Conservation (phyloP, 148 eudicot species). For the Silene uniflora region DNA sequence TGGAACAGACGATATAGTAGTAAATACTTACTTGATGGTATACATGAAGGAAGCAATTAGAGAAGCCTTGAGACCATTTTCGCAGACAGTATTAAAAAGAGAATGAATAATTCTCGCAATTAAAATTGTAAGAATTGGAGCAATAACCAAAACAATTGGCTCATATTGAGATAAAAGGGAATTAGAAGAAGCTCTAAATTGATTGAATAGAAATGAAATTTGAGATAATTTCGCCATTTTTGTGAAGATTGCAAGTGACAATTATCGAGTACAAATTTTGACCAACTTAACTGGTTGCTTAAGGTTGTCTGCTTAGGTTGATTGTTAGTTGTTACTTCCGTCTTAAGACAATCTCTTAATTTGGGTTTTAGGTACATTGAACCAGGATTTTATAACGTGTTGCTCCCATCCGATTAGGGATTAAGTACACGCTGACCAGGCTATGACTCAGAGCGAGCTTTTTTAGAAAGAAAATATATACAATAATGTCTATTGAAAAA, state of each 20-base stretch:
- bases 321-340: too few species aligned
- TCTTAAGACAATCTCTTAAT: too few species aligned
- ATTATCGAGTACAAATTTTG: neutral
- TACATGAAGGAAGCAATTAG: conserved; percentile 49
- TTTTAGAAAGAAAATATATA: too few species aligned
- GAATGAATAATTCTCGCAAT: conserved; percentile 47
- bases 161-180: conserved; percentile 52
- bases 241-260: neutral
- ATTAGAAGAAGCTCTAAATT: conserved; percentile 46
- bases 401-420: too few species aligned
- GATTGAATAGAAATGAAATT: conserved; percentile 23
- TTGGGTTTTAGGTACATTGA: too few species aligned
- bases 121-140: conserved; percentile 55
- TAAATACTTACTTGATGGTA: conserved; percentile 52
- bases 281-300: neutral
- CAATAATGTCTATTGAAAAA: too few species aligned
- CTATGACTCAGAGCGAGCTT: too few species aligned
- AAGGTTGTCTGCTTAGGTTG: neutral
- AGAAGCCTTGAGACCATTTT: conserved; percentile 57
- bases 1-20: neutral
- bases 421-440: too few species aligned
- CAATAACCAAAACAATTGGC: conserved; percentile 48
- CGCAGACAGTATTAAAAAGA: conserved; percentile 32
- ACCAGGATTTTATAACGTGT: too few species aligned
- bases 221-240: conserved; percentile 4